phyloP scores from a whole-genome alignment of 306 rosid genomes.

The Casuarina cunninghamiana region DNA sequence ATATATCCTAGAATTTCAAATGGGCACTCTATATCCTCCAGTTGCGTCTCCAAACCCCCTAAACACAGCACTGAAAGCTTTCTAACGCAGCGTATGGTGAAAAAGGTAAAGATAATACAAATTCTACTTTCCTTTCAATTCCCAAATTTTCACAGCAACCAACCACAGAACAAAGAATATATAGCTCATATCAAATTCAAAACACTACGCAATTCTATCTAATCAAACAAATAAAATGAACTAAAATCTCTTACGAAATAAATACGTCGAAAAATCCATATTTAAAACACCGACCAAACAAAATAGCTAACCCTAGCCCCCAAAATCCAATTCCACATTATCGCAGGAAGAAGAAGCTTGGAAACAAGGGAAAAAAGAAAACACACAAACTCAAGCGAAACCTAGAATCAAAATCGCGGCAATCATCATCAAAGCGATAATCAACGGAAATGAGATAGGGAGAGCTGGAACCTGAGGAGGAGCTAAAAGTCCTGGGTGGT shows the following conservation, averaged over 20 bases:
- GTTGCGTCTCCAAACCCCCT: background rate
- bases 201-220: conserved; percentile 3
- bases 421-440: background rate
- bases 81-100: background rate
- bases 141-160: conserved; percentile 2
- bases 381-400: background rate
- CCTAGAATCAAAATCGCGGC: background rate
- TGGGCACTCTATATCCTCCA: background rate
- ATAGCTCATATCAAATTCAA: background rate
- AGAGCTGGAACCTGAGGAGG: conserved; percentile 84
- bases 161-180: background rate
- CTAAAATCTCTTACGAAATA: background rate
- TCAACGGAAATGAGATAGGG: background rate
- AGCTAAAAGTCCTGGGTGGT: conserved; percentile 94
- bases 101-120: background rate
- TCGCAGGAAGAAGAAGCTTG: background rate
- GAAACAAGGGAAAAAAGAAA: too few relatives aligned
- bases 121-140: background rate
- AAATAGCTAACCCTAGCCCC: conserved; percentile 22
- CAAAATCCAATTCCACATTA: conserved; percentile 6
- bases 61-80: background rate
- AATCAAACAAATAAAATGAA: background rate
- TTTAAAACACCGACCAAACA: background rate
- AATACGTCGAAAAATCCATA: background rate
- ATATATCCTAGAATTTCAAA: background rate